Evolutionary conservation across 2,329 filamentous ascomycete species (phyloP).

Genomic region (Colletotrichum salicis): DNA sequence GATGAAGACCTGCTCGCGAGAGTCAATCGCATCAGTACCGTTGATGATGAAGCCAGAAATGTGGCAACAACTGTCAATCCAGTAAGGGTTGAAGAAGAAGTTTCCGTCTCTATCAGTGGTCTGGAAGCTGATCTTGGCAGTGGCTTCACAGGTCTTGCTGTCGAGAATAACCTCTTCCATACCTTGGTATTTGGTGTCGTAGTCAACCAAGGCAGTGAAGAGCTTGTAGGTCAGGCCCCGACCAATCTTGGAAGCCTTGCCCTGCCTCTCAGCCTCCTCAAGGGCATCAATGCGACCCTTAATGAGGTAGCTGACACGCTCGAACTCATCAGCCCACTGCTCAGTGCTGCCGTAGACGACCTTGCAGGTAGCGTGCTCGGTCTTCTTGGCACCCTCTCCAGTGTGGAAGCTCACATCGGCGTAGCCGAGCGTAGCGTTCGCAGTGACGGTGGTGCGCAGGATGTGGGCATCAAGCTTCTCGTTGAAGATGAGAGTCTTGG

Average conservation of each 20-base stretch:
- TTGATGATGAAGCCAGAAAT: conserved; percentile 72
- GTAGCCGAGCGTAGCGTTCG: conserved; percentile 64
- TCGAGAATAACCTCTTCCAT: conserved; percentile 69
- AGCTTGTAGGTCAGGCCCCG: conserved; percentile 83
- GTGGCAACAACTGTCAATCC: conserved; percentile 69
- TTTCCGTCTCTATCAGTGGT: conserved; percentile 58
- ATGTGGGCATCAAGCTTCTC: conserved; percentile 62
- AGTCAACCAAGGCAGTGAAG: conserved; percentile 67
- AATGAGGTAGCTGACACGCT: conserved; percentile 76
- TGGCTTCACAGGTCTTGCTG: conserved; percentile 55
- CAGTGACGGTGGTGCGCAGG: conserved; percentile 69
- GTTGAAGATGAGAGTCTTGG: conserved; percentile 74
- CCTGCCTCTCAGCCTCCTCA: conserved; percentile 69
- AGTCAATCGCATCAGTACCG: conserved; percentile 65
- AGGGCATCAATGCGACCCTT: conserved; percentile 69
- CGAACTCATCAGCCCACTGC: conserved; percentile 72
- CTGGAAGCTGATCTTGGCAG: conserved; percentile 57
- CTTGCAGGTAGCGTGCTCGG: conserved; percentile 70
- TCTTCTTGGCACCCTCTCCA: conserved; percentile 66
- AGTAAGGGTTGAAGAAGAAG: conserved; percentile 67
- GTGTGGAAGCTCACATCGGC: conserved; percentile 69
- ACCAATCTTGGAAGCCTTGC: conserved; percentile 77
- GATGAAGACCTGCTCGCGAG: conserved; percentile 66
- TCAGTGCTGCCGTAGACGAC: conserved; percentile 68
- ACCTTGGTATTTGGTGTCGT: conserved; percentile 62